phyloP scores from a whole-genome alignment of 345 rosid genomes.

The Camelina sativa region DNA sequence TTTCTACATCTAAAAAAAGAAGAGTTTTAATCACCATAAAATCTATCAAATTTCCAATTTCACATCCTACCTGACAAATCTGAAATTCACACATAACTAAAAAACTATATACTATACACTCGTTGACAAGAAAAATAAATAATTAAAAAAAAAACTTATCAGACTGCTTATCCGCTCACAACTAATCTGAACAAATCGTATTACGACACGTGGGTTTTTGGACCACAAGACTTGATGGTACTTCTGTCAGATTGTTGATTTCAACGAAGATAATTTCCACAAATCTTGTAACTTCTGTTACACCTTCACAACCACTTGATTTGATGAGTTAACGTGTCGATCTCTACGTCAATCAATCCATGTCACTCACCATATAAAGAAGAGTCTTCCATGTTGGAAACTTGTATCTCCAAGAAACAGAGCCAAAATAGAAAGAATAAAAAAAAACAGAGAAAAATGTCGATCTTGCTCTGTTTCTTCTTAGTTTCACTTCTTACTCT shows the following conservation, averaged over 20 bases:
- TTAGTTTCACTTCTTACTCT: conserved; percentile 19
- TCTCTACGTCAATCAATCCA: neutral
- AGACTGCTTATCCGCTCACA: neutral
- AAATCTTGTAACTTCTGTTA: conserved; percentile 5
- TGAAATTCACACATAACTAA: neutral
- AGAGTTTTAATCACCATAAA: too few species aligned
- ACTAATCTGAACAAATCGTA: neutral
- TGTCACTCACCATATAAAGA: neutral
- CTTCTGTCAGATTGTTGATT: neutral
- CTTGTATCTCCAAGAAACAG: conserved; percentile 18
- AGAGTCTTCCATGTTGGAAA: neutral
- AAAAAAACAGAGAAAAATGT: conserved; percentile 28
- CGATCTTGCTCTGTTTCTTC: conserved; percentile 36
- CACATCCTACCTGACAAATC: neutral
- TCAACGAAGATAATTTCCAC: neutral
- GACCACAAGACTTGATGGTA: neutral
- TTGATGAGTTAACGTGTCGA: neutral
- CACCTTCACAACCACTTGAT: neutral
- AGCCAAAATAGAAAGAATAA: neutral
- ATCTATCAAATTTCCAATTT: neutral
- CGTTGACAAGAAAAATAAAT: too few species aligned
- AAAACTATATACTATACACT: neutral
- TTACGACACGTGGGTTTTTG: neutral
- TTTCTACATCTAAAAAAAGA: too few species aligned
- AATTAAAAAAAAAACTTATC: too few species aligned